These are phyloP conservation scores for Saksenaea vasiformis DNA, from an alignment of 371 early-diverging fungal genomes.

Conservation along the genomic window DNA sequence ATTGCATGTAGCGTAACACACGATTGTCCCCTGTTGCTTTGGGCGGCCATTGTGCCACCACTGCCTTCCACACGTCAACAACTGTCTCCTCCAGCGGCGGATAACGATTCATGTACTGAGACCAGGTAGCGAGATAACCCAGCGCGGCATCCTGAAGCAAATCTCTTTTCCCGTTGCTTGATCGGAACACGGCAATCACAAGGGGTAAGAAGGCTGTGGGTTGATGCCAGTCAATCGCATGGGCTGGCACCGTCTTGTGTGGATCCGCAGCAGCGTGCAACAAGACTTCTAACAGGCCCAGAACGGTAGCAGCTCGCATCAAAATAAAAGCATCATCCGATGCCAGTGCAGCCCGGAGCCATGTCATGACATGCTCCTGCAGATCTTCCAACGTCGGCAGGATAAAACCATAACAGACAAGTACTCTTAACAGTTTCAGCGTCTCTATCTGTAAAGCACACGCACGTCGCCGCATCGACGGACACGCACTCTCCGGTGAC, in stretches of 20 bases:
- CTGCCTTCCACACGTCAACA: constrained; percentile 22
- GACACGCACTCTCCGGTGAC: constrained; percentile 37
- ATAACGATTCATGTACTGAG: constrained; percentile 40
- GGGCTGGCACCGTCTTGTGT: constrained; percentile 55
- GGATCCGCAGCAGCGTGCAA: constrained; percentile 58
- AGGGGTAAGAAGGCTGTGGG: constrained; percentile 48
- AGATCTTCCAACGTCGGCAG: constrained; percentile 44
- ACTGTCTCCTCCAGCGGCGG: constrained; percentile 21
- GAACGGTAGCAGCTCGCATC: constrained; percentile 24
- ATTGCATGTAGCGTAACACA: constrained; percentile 15
- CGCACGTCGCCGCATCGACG: constrained; percentile 23
- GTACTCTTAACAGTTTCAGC: constrained; percentile 45
- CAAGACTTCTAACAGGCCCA: constrained; percentile 32
- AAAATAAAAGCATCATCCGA: neutral
- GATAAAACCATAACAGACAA: constrained; percentile 54
- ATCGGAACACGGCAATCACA: constrained; percentile 25
- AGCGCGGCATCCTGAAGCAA: constrained; percentile 34
- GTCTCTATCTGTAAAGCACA: constrained; percentile 53
- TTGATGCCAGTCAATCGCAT: constrained; percentile 63
- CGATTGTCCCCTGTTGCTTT: constrained; percentile 5
- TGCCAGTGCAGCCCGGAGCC: constrained; percentile 39
- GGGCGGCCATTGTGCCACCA: neutral
- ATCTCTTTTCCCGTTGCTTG: neutral
- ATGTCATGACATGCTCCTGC: constrained; percentile 43
- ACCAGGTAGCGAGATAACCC: constrained; percentile 56